These are phyloP conservation scores for Paraglomus brasilianum DNA, from an alignment of 192 early-diverging fungal genomes.

Conservation along the genomic window DNA sequence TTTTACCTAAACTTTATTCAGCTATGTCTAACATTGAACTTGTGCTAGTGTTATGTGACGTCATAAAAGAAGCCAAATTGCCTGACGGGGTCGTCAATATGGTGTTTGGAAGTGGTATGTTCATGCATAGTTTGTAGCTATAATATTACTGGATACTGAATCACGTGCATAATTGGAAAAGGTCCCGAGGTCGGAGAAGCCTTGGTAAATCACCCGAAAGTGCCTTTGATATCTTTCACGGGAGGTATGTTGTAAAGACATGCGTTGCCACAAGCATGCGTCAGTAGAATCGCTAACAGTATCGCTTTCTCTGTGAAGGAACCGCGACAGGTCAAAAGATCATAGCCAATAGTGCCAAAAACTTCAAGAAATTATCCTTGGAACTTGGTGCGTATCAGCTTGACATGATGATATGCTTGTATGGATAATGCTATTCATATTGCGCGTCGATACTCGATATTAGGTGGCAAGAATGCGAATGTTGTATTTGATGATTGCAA, in stretches of 20 bases:
- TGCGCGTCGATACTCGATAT: background rate
- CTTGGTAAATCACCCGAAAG: constrained; percentile 64
- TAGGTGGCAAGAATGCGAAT: constrained; percentile 76
- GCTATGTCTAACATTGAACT: constrained; percentile 3
- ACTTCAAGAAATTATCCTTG: constrained; percentile 67
- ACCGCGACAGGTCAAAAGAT: constrained; percentile 62
- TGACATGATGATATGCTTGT: background rate
- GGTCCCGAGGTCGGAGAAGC: constrained; percentile 58
- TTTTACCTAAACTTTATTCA: background rate
- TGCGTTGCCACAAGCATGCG: background rate
- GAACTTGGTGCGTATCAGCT: constrained; percentile 53
- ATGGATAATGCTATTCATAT: background rate
- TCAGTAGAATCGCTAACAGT: constrained; percentile 4
- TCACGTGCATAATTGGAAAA: background rate
- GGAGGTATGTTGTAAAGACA: constrained; percentile 52
- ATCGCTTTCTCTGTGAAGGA: constrained; percentile 30
- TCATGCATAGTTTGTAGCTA: background rate
- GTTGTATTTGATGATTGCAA: constrained; percentile 69
- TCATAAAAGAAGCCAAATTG: constrained; percentile 66
- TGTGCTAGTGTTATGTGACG: constrained; percentile 55
- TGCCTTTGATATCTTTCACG: constrained; percentile 70
- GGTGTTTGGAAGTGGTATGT: constrained; percentile 63
- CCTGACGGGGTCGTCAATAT: constrained; percentile 76
- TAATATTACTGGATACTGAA: background rate
- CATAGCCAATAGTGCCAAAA: constrained; percentile 44